Base-by-base conservation (phyloP, 2,329 filamentous ascomycete species). In the Fusarium penzigii region DNA sequence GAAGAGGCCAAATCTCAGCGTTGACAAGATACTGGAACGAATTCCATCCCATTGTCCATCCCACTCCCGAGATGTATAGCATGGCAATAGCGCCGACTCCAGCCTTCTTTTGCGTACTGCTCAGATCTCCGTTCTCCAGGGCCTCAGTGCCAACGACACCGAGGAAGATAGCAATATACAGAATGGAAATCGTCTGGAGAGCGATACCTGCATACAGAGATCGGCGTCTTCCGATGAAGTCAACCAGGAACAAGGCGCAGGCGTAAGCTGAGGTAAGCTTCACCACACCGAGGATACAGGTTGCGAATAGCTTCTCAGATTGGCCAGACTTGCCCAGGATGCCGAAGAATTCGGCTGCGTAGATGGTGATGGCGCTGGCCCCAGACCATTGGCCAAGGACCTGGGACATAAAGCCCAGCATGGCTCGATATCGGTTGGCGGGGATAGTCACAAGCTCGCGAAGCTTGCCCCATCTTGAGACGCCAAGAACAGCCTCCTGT, bases 181-280 rank as follows among this genome's bases (percentile, higher is more conserved):
- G 7, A 7, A 25, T 7, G 5, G 20, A 25, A 25, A 25, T 25
- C 4, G 20, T 64, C 29, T 72, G 70, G 13, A 71, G 49, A 2
- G 32, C 49, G 4, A 72, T 71, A 0, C 70, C 70, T 0, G 67
- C 64, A 55, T 70, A 65, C 5, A 72, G 64, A 3, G 70, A 69
- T 2, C 69, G 64, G 12, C 68, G 61, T 1, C 69, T 56, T 2
- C 65, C 62, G 4, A 68, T 65, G 2, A 68, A 68, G 43, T 68
- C 66, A 16, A 68, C 66, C 32, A 67, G 58, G n/a, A 68, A 64
- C 1, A 68, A 16, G 0, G 66, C 65, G 20, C 66, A 68, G 2
- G 68, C 13, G 1, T 68, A 48, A 0, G 66, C 64, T 0, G 65
- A 67, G 3, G 68, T 58, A 13, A 68, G 68, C 39, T 68, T 68